Percentiles rank a stretch among this genome's conserved stretches.
phyloP scores from a whole-genome alignment of 495 filamentous ascomycete genomes.

The Lasiosphaeria miniovina region DNA sequence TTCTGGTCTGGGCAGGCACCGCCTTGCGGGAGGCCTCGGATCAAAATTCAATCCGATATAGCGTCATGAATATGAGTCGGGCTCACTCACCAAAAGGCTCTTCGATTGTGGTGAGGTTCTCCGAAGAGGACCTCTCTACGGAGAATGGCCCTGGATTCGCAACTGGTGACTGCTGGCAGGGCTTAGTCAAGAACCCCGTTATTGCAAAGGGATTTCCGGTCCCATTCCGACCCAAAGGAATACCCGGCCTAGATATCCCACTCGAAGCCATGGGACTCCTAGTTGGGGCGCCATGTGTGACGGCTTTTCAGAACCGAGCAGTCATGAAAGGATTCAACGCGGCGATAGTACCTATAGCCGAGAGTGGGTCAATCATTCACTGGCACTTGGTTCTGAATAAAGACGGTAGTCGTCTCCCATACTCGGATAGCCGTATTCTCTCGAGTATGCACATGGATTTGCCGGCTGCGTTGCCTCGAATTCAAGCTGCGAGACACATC shows the following conservation, averaged over 20 bases:
- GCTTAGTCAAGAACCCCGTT: constrained; percentile 10
- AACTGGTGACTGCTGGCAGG: not conserved
- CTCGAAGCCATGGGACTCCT: constrained; percentile 8
- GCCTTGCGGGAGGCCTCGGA: constrained; percentile 5
- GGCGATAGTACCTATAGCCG: not conserved
- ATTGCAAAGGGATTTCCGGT: constrained; percentile 11
- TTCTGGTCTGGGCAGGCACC: constrained; percentile 4
- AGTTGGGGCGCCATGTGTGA: not conserved
- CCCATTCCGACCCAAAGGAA: not conserved
- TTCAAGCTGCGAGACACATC: not conserved
- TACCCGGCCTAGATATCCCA: constrained; percentile 3
- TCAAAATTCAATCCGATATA: not conserved
- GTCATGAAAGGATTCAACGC: constrained; percentile 14
- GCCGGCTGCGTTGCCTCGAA: not conserved
- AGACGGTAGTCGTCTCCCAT: not conserved
- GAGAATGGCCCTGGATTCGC: not conserved
- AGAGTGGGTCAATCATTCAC: not conserved
- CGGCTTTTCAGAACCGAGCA: constrained; percentile 3
- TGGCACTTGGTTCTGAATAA: constrained; percentile 11
- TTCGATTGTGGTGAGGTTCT: not conserved
- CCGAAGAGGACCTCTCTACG: constrained; percentile 3
- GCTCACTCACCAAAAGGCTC: not conserved
- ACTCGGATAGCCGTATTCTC: not conserved
- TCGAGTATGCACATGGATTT: not conserved
- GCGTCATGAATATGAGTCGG: not conserved